Evolutionary conservation across 2,329 filamentous ascomycete genomes (phyloP).

Genomic region (Aspergillus pseudonomiae): DNA sequence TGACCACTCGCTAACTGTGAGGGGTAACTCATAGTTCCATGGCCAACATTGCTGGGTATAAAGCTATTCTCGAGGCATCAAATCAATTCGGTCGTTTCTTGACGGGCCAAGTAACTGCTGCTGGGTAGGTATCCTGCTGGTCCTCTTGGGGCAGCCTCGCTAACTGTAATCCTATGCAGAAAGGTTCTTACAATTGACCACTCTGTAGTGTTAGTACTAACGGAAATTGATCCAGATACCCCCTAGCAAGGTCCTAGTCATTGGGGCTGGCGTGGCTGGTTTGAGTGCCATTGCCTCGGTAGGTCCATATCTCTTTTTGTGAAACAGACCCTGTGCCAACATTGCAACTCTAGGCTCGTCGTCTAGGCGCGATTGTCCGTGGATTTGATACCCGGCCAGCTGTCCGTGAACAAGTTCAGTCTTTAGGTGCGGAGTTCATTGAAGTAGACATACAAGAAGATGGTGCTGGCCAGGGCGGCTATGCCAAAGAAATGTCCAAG

Average conservation of each 20-base stretch:
- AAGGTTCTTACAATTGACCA: constrained; percentile 22
- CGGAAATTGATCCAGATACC: constrained; percentile 64
- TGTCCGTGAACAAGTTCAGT: constrained; percentile 86
- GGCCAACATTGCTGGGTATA: constrained; percentile 94
- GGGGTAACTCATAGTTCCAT: constrained; percentile 67
- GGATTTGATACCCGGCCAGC: constrained; percentile 91
- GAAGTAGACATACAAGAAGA: constrained; percentile 85
- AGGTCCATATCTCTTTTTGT: constrained; percentile 23
- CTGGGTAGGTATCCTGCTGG: constrained; percentile 57
- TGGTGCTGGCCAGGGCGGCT: constrained; percentile 80
- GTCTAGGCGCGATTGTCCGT: constrained; percentile 85
- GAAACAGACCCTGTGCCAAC: neutral
- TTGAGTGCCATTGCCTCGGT: constrained; percentile 82
- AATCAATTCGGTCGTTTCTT: constrained; percentile 88
- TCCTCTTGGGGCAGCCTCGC: constrained; percentile 16
- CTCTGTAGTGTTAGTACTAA: constrained; percentile 4
- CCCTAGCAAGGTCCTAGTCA: constrained; percentile 85
- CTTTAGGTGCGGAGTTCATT: constrained; percentile 84
- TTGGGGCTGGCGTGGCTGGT: constrained; percentile 86
- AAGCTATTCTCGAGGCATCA: constrained; percentile 84
- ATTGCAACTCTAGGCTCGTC: constrained; percentile 59
- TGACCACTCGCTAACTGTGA: neutral
- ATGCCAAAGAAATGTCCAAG: constrained; percentile 92
- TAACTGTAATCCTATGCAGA: constrained; percentile 28
- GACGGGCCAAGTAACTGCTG: constrained; percentile 87